Evolutionary conservation across 176 grass and related monocot species (phyloP).

Genomic region (Hyparrhenia diplandra): DNA sequence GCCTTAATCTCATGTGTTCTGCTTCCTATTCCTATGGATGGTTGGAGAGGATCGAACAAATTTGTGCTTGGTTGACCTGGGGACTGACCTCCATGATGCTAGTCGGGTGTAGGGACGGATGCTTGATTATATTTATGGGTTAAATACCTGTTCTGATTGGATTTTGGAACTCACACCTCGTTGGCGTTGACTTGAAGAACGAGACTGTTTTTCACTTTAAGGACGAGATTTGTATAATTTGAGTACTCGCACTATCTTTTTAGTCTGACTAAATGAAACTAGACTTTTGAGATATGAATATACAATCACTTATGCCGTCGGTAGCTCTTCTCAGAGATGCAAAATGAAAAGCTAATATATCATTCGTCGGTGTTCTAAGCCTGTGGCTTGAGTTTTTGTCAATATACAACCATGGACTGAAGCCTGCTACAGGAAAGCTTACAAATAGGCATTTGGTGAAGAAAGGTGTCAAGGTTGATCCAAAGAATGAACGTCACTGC

Average conservation of each 20-base stretch:
- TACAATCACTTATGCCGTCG: background rate
- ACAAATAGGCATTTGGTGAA: background rate
- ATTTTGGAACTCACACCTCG: background rate
- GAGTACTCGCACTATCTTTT: background rate
- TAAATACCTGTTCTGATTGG: background rate
- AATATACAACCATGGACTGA: background rate
- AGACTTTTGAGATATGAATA: background rate
- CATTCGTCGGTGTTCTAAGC: background rate
- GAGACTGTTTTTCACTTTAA: background rate
- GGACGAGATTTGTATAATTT: background rate
- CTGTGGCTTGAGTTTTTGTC: background rate
- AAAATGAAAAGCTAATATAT: background rate
- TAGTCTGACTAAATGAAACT: background rate
- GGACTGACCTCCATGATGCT: background rate
- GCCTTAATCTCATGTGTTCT: background rate
- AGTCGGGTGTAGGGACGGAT: background rate
- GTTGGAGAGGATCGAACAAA: background rate
- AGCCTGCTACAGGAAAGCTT: background rate
- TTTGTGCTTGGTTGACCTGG: background rate
- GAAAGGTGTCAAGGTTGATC: background rate
- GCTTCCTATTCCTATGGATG: background rate
- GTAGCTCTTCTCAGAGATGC: background rate
- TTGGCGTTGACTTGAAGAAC: slow-evolving; percentile 4
- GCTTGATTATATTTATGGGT: background rate
- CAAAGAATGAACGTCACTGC: background rate